Conservation (phyloP, 2,329 filamentous ascomycete species). For the Neospermospora avenae region DNA sequence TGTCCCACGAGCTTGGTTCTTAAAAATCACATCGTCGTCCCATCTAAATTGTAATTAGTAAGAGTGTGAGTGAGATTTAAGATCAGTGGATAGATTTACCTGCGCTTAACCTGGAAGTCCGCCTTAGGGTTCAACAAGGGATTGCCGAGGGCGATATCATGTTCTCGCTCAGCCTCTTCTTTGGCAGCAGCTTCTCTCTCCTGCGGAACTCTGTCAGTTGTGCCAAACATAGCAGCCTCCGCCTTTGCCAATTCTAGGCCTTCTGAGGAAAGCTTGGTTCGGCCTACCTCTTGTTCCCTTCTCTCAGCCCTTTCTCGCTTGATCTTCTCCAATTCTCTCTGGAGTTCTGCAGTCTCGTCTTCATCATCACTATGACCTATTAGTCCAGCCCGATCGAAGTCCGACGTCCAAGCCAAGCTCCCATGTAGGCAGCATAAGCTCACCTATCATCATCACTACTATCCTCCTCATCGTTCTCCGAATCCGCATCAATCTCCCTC, state of each 20-base stretch:
- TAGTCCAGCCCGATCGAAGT: slow-evolving; percentile 20
- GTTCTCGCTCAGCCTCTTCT: slow-evolving; percentile 80
- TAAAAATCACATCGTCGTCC: slow-evolving; percentile 99
- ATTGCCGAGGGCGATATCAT: slow-evolving; percentile 88
- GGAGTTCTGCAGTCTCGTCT: slow-evolving; percentile 83
- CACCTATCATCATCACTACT: slow-evolving; percentile 60
- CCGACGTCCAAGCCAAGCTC: too few species aligned
- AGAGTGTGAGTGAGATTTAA: background rate
- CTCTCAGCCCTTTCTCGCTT: slow-evolving; percentile 77
- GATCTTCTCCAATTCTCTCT: slow-evolving; percentile 92
- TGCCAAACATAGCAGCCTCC: background rate
- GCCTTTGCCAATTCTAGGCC: background rate
- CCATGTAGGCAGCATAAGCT: too few species aligned
- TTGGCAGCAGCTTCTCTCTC: slow-evolving; percentile 77
- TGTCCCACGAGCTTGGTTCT: slow-evolving; percentile 94
- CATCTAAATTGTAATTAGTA: slow-evolving; percentile 51
- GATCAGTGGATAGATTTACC: slow-evolving; percentile 33
- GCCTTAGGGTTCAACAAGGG: slow-evolving; percentile 77
- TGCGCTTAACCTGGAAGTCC: slow-evolving; percentile 85
- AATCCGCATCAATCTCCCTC: slow-evolving; percentile 81
- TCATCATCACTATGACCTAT: slow-evolving; percentile 60
- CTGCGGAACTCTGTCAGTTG: slow-evolving; percentile 37
- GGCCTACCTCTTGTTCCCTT: slow-evolving; percentile 71
- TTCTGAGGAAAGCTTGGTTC: slow-evolving; percentile 10
- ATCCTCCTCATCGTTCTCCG: slow-evolving; percentile 52